Base-by-base conservation (phyloP, 176 grass and related monocot species). In the Aegilops speltoides region DNA sequence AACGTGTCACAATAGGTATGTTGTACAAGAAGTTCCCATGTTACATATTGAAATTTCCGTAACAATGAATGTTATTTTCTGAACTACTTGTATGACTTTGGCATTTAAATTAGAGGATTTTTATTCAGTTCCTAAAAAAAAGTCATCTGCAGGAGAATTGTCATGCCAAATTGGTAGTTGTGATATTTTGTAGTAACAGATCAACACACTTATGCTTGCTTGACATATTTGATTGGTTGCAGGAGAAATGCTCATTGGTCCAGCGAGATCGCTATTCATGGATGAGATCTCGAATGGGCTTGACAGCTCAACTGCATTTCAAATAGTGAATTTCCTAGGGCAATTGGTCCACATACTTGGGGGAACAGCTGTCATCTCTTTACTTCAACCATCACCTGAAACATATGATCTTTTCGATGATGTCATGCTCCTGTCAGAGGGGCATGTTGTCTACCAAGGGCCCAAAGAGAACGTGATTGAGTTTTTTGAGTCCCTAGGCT, bases 211-310 rank as follows among this genome's bases (percentile, higher is more conserved):
- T 16, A 10, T 65, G 64, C 78, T 36, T 19, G 65, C 3, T 33
- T 61, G 14, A 82, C 40, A 56, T 40, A 57, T 9, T 8, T 76
- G 34, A 68, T 40, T 57, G 37, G 57, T 74, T 82, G 73, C 60
- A 95, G 93, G 93, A 68, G 93, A 95, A 85, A 90, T 90, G 86
- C 79, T 95, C 71, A 81, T 95, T 48, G 76, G 93, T 59, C 93
- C 90, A 0, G 81, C 93, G 8, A 95, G 80, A 90, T 82, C 71
- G 5, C 77, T 90, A 34, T 92, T 95, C 86, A 95, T 94, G 92
- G 92, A 95, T 63, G 93, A 95, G 45, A 92, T 95, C 73, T 95
- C 93, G 2, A 95, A 86, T 59, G 93, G 93, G 1, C 87, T 95
- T 28, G 93, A 95, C 52, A 95, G 93, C 85, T 92, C 90, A 50